phyloP scores from a whole-genome alignment of 345 rosid species.

The Luvunga scandens region DNA sequence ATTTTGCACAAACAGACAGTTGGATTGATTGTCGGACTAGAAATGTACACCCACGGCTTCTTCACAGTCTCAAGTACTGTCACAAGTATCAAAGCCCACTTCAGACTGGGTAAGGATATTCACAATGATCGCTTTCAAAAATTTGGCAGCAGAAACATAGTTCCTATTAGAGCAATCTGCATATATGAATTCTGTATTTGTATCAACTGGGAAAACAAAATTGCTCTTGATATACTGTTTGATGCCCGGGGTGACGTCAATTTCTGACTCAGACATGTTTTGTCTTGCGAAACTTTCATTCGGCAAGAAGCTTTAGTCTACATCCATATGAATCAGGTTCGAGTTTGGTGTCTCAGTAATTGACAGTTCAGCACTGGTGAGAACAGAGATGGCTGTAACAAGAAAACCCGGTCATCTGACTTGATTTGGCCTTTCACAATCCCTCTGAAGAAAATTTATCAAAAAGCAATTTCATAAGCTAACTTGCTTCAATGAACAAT shows the following conservation, averaged over 20 bases:
- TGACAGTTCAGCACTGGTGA: slow-evolving; percentile 65
- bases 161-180: slow-evolving; percentile 39
- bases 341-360: slow-evolving; percentile 44
- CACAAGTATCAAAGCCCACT: no score
- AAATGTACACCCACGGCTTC: no score
- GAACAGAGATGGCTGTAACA: not conserved
- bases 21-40: slow-evolving; percentile 88
- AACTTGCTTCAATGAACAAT: slow-evolving; percentile 7
- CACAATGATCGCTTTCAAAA: no score
- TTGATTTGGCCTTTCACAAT: no score
- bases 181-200: slow-evolving; percentile 57
- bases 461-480: not conserved
- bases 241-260: no score
- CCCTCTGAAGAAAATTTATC: no score
- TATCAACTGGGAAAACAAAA: not conserved
- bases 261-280: slow-evolving; percentile 54
- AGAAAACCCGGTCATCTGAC: no score
- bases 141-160: no score
- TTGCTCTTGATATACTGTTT: no score
- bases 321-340: slow-evolving; percentile 81
- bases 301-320: slow-evolving; percentile 79
- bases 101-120: no score
- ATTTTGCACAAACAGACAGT: slow-evolving; percentile 74
- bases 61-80: no score
- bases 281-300: slow-evolving; percentile 79